Conservation (phyloP, 495 filamentous ascomycete genomes). For the Trichoderma gamsii region DNA sequence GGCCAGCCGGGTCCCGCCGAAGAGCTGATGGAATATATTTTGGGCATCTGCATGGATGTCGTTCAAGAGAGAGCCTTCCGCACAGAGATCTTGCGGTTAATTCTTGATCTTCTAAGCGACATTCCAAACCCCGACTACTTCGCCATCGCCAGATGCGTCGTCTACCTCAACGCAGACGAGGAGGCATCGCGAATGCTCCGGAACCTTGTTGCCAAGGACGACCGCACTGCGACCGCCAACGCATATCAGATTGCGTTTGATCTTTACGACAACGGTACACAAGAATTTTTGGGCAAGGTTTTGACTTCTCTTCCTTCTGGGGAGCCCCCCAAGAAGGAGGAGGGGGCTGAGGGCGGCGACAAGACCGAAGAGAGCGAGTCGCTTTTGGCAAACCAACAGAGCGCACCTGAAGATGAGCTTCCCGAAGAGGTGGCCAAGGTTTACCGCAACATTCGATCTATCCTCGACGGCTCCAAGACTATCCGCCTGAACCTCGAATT, state of each 20-base stretch:
- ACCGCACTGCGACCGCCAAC: constrained; percentile 67
- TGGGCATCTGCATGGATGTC: constrained; percentile 95
- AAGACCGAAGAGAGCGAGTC: constrained; percentile 43
- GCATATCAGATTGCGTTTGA: constrained; percentile 98
- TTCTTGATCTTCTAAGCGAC: constrained; percentile 81
- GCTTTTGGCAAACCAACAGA: constrained; percentile 32
- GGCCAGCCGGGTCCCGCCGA: constrained; percentile 60
- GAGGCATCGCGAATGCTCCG: constrained; percentile 84
- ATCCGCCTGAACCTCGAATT: constrained; percentile 95
- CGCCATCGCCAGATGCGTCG: constrained; percentile 95
- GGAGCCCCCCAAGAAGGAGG: constrained; percentile 48
- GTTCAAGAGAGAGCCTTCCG: constrained; percentile 89
- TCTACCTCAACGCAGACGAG: constrained; percentile 87
- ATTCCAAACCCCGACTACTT: constrained; percentile 93
- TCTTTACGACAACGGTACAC: constrained; percentile 94
- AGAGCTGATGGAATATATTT: constrained; percentile 92
- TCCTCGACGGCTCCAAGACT: constrained; percentile 82
- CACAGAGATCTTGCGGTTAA: constrained; percentile 71
- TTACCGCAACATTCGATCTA: constrained; percentile 74
- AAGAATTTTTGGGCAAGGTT: constrained; percentile 91
- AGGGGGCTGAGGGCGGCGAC: constrained; percentile 44
- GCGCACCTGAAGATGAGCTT: constrained; percentile 30
- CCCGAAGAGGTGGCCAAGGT: constrained; percentile 49
- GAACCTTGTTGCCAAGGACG: constrained; percentile 73
- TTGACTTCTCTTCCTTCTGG: constrained; percentile 66